Conservation (phyloP, 208 protist species). For the Vickermania ingenoplastis region DNA sequence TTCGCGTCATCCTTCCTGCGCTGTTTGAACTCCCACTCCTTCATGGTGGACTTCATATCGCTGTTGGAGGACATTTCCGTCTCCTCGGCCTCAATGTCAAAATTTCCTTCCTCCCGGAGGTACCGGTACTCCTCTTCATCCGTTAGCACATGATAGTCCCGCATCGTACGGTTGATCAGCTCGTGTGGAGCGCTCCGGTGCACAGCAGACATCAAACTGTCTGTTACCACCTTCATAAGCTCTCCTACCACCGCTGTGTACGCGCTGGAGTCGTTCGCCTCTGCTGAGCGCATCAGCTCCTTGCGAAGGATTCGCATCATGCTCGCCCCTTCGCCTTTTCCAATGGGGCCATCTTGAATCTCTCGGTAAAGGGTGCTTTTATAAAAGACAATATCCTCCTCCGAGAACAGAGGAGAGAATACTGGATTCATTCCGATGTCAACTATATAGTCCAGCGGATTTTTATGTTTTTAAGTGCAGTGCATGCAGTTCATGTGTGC, state of each 20-base stretch:
- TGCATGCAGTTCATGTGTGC: background rate
- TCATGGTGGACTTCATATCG: slow-evolving; percentile 35
- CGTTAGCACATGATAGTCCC: slow-evolving; percentile 58
- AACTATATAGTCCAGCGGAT: background rate
- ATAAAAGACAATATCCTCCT: slow-evolving; percentile 69
- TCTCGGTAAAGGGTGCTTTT: slow-evolving; percentile 57
- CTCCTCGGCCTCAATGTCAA: slow-evolving; percentile 63
- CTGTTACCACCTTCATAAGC: slow-evolving; percentile 77
- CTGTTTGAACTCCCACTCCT: slow-evolving; percentile 48
- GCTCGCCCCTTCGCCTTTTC: slow-evolving; percentile 42
- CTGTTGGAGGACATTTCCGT: slow-evolving; percentile 45
- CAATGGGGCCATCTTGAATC: slow-evolving; percentile 63
- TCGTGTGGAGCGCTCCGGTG: slow-evolving; percentile 73
- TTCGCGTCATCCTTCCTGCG: slow-evolving; percentile 62
- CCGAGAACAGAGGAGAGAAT: slow-evolving; percentile 6
- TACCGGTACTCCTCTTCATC: slow-evolving; percentile 82
- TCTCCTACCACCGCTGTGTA: slow-evolving; percentile 55
- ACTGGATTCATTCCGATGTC: slow-evolving; percentile 5
- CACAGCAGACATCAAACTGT: slow-evolving; percentile 69
- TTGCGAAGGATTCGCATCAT: slow-evolving; percentile 70
- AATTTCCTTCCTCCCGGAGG: slow-evolving; percentile 52
- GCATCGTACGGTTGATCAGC: slow-evolving; percentile 63
- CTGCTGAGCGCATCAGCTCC: slow-evolving; percentile 57
- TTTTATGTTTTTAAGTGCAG: background rate
- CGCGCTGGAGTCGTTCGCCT: slow-evolving; percentile 45